Evolutionary conservation across 73 alveolate genomes (phyloP).

Genomic region (Paramecium pentaurelia): DNA sequence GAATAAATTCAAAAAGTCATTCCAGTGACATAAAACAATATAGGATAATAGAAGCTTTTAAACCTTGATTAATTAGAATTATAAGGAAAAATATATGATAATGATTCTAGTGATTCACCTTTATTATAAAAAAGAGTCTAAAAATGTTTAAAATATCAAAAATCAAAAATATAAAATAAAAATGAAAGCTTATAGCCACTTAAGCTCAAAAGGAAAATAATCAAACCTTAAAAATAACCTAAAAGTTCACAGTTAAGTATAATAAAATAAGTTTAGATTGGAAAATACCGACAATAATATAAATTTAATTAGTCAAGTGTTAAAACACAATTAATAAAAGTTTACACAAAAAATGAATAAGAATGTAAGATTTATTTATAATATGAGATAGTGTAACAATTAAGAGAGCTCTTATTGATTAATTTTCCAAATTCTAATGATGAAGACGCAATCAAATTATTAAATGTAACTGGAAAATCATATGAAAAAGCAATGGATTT

Average conservation of each 20-base stretch:
- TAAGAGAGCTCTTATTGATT: not conserved
- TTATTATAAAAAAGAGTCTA: not conserved
- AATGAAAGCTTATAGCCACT: not conserved
- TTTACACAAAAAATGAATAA: not conserved
- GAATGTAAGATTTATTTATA: not conserved
- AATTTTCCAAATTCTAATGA: slow-evolving; percentile 5
- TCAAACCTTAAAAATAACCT: not conserved
- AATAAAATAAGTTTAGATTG: not conserved
- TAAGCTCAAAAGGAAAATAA: not conserved
- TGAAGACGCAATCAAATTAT: not conserved
- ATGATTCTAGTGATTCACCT: not conserved
- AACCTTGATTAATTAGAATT: not conserved
- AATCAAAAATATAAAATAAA: not conserved
- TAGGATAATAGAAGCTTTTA: not conserved
- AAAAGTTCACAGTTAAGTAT: not conserved
- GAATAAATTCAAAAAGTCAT: not conserved
- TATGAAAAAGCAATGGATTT: not conserved
- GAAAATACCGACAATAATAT: not conserved
- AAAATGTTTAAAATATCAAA: not conserved
- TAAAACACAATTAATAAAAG: slow-evolving; percentile 1
- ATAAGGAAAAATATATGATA: not conserved
- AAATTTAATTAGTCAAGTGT: not conserved
- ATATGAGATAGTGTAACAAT: not conserved
- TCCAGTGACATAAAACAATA: not conserved
- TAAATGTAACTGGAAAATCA: slow-evolving; percentile 25